A percentile compares a stretch with the other conserved stretches of the same genome.
phyloP scores from a whole-genome alignment of 805 yeast species.

The Cyberlindnera samutprakarnensis region DNA sequence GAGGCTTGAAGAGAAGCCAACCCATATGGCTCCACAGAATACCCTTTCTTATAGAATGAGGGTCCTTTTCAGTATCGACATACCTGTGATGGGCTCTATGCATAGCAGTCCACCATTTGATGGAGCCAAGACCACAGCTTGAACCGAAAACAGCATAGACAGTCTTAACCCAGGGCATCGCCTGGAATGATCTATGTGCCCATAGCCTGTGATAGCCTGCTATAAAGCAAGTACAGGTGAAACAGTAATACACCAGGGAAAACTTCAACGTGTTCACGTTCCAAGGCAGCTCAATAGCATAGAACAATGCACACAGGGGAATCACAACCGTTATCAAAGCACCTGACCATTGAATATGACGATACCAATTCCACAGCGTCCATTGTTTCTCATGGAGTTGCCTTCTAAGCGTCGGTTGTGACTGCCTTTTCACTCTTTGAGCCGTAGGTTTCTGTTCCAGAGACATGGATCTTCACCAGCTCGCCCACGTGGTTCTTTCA shows the following conservation, averaged over 20 bases:
- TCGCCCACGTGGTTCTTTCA: too few species aligned
- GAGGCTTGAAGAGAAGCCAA: constrained; percentile 71
- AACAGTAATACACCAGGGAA: constrained; percentile 44
- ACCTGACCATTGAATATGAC: constrained; percentile 73
- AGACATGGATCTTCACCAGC: too few species aligned
- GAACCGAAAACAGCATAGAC: constrained; percentile 55
- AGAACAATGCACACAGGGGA: constrained; percentile 43
- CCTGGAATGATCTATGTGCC: constrained; percentile 53
- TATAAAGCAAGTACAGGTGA: constrained; percentile 67
- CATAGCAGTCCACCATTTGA: constrained; percentile 71
- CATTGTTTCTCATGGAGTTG: constrained; percentile 26
- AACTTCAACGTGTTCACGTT: constrained; percentile 43
- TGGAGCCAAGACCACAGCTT: constrained; percentile 70
- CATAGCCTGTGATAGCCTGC: constrained; percentile 79
- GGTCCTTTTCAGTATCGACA: constrained; percentile 85
- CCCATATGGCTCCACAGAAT: constrained; percentile 81
- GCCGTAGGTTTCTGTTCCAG: constrained; percentile 1
- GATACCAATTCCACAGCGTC: constrained; percentile 65
- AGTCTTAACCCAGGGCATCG: constrained; percentile 36
- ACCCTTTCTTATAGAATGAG: constrained; percentile 78
- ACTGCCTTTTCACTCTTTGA: not conserved
- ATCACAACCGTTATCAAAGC: constrained; percentile 32
- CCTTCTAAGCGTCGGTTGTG: not conserved
- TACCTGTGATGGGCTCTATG: constrained; percentile 89
- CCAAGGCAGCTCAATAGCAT: constrained; percentile 38